Conservation (phyloP, 495 filamentous ascomycete species). For the Collariella sp. region DNA sequence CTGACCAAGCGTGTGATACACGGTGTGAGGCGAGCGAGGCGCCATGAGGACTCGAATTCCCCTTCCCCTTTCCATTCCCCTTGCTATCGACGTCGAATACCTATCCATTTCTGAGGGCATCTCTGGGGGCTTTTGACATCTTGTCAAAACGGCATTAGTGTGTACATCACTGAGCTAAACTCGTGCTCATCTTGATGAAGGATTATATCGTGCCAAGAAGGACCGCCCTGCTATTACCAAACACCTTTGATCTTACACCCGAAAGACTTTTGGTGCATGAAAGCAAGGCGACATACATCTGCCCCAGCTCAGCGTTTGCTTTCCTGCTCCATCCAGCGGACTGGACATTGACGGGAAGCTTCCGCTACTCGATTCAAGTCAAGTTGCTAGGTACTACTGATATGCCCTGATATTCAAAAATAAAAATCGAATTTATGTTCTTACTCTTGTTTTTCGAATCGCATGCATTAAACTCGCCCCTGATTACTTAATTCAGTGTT, state of each 20-base stretch:
- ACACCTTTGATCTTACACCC: constrained; percentile 59
- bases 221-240: constrained; percentile 81
- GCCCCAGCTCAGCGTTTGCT: neutral
- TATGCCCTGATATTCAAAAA: too few relatives aligned
- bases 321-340: neutral
- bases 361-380: too few relatives aligned
- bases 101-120: neutral
- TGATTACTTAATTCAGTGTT: too few relatives aligned
- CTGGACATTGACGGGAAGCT: too few relatives aligned
- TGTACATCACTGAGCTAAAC: constrained; percentile 84
- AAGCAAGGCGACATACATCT: constrained; percentile 63
- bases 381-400: too few relatives aligned
- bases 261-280: constrained; percentile 70
- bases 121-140: neutral
- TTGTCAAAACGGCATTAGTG: constrained; percentile 80
- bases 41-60: neutral
- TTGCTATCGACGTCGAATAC: neutral
- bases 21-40: neutral
- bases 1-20: constrained; percentile 6
- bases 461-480: too few relatives aligned
- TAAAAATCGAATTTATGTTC: too few relatives aligned
- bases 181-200: constrained; percentile 87
- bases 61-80: constrained; percentile 1
- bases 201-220: constrained; percentile 95
- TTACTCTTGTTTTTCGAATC: too few relatives aligned